phyloP scores from a whole-genome alignment of 345 rosid species.

The Lumnitzera littorea region DNA sequence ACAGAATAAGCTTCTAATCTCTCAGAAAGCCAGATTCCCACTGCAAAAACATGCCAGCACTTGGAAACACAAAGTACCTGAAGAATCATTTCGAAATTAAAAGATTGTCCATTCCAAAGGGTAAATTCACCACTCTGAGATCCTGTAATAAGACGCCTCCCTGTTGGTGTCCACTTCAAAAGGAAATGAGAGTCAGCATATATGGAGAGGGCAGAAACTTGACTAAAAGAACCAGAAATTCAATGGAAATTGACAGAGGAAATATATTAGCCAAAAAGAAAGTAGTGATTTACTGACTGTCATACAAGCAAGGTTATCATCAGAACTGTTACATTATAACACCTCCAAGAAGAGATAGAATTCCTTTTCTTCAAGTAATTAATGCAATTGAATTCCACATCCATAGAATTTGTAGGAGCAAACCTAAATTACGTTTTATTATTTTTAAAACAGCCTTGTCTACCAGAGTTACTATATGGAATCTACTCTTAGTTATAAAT shows the following conservation, averaged over 20 bases:
- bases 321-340: too few relatives aligned
- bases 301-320: too few relatives aligned
- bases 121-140: constrained; percentile 98
- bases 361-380: too few relatives aligned
- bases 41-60: constrained; percentile 1
- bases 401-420: too few relatives aligned
- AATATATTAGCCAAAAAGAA: background rate
- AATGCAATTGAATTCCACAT: too few relatives aligned
- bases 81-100: constrained; percentile 95
- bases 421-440: too few relatives aligned
- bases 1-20: constrained; percentile 7
- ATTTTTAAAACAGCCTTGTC: too few relatives aligned
- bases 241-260: background rate
- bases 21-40: constrained; percentile 3
- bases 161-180: constrained; percentile 93
- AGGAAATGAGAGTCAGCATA: constrained; percentile 20
- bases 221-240: background rate
- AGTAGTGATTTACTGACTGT: too few relatives aligned
- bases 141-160: constrained; percentile 93
- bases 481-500: too few relatives aligned
- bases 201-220: background rate
- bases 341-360: too few relatives aligned
- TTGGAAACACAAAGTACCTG: constrained; percentile 41
- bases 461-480: too few relatives aligned
- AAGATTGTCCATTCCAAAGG: constrained; percentile 98